Conservation (phyloP, 2,329 filamentous ascomycete species). For the Ophiocordyceps camponoti-rufipedis region DNA sequence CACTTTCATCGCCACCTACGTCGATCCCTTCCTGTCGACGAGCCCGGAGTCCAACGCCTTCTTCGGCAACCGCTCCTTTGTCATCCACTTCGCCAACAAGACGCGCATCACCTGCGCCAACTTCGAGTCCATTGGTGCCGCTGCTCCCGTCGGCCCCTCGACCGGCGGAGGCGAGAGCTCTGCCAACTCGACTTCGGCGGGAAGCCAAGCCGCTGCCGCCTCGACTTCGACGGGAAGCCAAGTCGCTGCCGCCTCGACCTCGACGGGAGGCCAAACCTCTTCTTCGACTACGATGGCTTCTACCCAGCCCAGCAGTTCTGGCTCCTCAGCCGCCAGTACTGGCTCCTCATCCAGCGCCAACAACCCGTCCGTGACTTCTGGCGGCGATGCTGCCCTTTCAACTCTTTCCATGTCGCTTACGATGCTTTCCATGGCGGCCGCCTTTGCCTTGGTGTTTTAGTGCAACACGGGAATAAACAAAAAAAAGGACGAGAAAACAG, state of each 20-base stretch:
- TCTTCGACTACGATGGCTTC: no score
- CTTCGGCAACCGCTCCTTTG: slow-evolving; percentile 46
- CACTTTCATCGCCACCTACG: slow-evolving; percentile 30
- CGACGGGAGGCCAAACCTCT: no score
- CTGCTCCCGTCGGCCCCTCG: no score
- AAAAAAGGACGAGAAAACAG: neutral
- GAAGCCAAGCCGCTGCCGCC: no score
- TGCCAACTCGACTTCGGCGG: neutral
- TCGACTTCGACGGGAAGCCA: neutral
- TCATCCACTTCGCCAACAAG: slow-evolving; percentile 45
- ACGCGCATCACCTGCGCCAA: slow-evolving; percentile 48
- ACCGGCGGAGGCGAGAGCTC: neutral
- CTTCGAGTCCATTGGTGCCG: slow-evolving; percentile 18
- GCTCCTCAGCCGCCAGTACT: neutral
- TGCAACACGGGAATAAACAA: neutral
- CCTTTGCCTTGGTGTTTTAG: neutral
- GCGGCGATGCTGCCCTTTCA: neutral
- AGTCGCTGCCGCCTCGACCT: no score
- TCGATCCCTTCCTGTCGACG: slow-evolving; percentile 40
- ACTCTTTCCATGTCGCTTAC: slow-evolving; percentile 1
- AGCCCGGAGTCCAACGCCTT: slow-evolving; percentile 31
- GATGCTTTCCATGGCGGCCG: neutral
- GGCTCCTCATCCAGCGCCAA: neutral
- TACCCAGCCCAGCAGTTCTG: no score
- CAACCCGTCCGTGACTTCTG: neutral